phyloP scores from a whole-genome alignment of 176 grass and related monocot species.

The Oryza officinalis region DNA sequence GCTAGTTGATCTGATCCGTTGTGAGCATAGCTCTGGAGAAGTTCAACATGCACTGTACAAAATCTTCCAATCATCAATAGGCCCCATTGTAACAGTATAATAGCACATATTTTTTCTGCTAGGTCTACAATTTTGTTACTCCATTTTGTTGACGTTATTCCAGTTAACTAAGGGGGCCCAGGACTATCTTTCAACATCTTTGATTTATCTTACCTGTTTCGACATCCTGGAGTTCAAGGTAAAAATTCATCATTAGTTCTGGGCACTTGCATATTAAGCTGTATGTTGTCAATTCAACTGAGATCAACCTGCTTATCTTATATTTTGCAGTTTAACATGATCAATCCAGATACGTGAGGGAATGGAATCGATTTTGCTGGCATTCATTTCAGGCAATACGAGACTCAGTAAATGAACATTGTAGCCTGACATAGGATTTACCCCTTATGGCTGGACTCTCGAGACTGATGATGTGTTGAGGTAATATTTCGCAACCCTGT shows the following conservation, averaged over 20 bases:
- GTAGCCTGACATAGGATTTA: not conserved
- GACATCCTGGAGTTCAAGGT: constrained; percentile 19
- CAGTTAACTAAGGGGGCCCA: not conserved
- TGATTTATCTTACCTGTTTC: not conserved
- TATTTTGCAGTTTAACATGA: constrained; percentile 24
- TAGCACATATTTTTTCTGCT: constrained; percentile 1
- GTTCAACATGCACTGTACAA: constrained; percentile 63
- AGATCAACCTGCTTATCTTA: not conserved
- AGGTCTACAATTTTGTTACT: constrained; percentile 12
- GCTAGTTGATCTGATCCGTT: constrained; percentile 82
- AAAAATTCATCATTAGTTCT: constrained; percentile 13
- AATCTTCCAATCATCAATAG: constrained; percentile 78
- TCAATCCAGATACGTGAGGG: not conserved
- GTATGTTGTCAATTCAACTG: not conserved
- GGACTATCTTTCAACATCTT: not conserved
- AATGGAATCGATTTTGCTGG: not conserved
- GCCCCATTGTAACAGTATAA: constrained; percentile 49
- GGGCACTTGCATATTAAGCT: constrained; percentile 3
- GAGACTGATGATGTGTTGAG: not conserved
- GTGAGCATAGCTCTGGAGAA: constrained; percentile 87
- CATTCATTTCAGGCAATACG: not conserved
- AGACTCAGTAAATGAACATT: not conserved
- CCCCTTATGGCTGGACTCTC: not conserved
- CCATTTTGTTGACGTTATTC: constrained; percentile 6
- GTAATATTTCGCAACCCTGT: constrained; percentile 4